These are phyloP conservation scores for Phialocephala sp. DNA, from an alignment of 2,329 filamentous ascomycete genomes.

Conservation along the genomic window DNA sequence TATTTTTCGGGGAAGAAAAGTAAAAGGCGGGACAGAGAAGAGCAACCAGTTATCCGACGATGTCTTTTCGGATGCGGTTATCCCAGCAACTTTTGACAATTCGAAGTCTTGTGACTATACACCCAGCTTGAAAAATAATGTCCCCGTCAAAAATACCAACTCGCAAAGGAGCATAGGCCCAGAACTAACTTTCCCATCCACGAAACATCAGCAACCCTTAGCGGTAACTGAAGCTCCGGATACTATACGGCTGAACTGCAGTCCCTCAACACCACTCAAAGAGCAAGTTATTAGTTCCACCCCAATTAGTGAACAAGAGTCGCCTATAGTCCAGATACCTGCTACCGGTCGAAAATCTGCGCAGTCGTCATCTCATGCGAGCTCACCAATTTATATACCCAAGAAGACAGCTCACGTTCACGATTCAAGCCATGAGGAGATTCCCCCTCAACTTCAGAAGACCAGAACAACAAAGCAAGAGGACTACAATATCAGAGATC, in stretches of 20 bases:
- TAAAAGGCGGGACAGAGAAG: neutral
- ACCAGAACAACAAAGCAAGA: neutral
- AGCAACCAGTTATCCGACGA: neutral
- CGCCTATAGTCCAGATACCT: neutral
- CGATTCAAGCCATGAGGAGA: neutral
- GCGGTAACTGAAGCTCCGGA: neutral
- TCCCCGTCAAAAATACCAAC: neutral
- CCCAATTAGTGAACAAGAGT: neutral
- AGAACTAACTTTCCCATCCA: neutral
- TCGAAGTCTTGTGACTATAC: neutral
- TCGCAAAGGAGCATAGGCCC: conserved; percentile 3
- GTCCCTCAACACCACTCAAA: neutral
- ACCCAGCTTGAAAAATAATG: neutral
- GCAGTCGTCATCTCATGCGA: neutral
- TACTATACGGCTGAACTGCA: neutral
- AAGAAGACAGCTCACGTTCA: neutral
- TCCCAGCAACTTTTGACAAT: conserved; percentile 31
- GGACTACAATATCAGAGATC: neutral
- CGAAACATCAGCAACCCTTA: neutral
- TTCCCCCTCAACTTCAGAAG: neutral
- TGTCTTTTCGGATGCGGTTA: conserved; percentile 28
- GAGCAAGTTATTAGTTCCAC: neutral
- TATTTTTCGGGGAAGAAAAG: neutral
- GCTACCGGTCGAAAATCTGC: neutral
- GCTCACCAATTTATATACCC: neutral